Evolutionary conservation across 2,329 filamentous ascomycete genomes (phyloP).

Genomic region (Didymella lethalis): DNA sequence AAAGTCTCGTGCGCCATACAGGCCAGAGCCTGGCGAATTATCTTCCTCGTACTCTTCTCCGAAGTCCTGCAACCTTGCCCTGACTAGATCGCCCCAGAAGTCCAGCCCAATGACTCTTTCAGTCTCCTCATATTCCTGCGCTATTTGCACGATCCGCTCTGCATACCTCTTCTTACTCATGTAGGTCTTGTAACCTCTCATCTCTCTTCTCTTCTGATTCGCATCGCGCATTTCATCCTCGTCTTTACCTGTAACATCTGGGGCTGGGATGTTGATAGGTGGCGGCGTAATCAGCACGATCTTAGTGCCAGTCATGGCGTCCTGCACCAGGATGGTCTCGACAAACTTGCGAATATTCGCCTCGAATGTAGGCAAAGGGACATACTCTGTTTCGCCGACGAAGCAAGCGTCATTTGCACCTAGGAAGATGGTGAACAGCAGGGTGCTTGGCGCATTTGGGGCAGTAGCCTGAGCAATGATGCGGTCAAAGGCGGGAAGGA

Average conservation of each 20-base stretch:
- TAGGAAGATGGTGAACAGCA: slow-evolving; percentile 53
- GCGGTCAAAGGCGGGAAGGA: slow-evolving; percentile 35
- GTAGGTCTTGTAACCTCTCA: slow-evolving; percentile 45
- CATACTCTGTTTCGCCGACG: slow-evolving; percentile 31
- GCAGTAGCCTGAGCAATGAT: slow-evolving; percentile 34
- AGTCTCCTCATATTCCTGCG: slow-evolving; percentile 44
- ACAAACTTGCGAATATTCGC: slow-evolving; percentile 49
- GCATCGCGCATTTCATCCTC: slow-evolving; percentile 14
- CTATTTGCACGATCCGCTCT: slow-evolving; percentile 49
- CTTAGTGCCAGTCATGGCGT: slow-evolving; percentile 43
- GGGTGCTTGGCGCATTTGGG: slow-evolving; percentile 33
- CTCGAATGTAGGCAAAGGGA: slow-evolving; percentile 46
- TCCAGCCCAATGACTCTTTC: slow-evolving; percentile 46
- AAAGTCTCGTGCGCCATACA: slow-evolving; percentile 43
- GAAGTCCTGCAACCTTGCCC: slow-evolving; percentile 36
- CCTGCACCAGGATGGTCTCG: slow-evolving; percentile 44
- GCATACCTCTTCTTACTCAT: slow-evolving; percentile 51
- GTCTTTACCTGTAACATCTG: neutral
- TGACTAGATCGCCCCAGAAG: slow-evolving; percentile 45
- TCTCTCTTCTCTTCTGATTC: slow-evolving; percentile 23
- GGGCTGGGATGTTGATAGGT: slow-evolving; percentile 43
- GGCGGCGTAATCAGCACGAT: slow-evolving; percentile 51
- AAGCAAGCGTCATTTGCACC: slow-evolving; percentile 53
- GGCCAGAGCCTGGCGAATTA: slow-evolving; percentile 47
- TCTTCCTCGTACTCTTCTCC: slow-evolving; percentile 39